Evolutionary conservation across 768 basidiomycete species (phyloP), one percentile per base, ranked within the genome.

Genomic region (Clitopilus passeckerianus): DNA sequence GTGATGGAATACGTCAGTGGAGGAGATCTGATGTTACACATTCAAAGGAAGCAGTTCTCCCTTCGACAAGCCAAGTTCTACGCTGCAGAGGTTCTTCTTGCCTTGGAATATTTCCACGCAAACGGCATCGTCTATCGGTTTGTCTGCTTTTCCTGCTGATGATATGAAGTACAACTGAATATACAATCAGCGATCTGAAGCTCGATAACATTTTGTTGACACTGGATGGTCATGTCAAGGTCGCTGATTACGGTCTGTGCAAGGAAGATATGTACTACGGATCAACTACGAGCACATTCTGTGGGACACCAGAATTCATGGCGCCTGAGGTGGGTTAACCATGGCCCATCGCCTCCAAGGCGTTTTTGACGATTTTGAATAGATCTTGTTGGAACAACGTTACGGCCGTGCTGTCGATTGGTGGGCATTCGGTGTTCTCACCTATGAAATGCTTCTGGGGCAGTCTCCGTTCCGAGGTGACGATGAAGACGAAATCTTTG

Each of bases 1-100:
- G 97, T 98, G 66, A 98, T 99, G 97, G 97, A 98, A 76, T 99
- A 98, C 74, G 91, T 99, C 62, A 95, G 93, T 68, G 97, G 97
- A 60, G 97, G 97, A 65, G 97, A 99, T 78, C 83, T 99, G 60
- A 98, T 99, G 97, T 80, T 98, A 64, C 97, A 99, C 74, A 98
- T 99, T 67, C 97, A 99, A 71, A 87, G 96, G 70, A 95, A 96
- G 75, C 97, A 99, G 68, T 99, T 99, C 75, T 98, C 96, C 50
- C 86, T 98, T 16, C 90, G 95, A 41, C 95, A 98, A 82, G 97
- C 97, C 58, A 98, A 98, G 73, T 98, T 97, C 72, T 99, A 99
- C 71, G 97, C 97, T 2, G 91, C 91, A 7, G 97, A 99, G 70
- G 96, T 99, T 2, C 80, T 98, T 14, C 81, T 98, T 44, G 97